Evolutionary conservation across 768 basidiomycete genomes (phyloP).

Genomic region (Tulasnella sp.): DNA sequence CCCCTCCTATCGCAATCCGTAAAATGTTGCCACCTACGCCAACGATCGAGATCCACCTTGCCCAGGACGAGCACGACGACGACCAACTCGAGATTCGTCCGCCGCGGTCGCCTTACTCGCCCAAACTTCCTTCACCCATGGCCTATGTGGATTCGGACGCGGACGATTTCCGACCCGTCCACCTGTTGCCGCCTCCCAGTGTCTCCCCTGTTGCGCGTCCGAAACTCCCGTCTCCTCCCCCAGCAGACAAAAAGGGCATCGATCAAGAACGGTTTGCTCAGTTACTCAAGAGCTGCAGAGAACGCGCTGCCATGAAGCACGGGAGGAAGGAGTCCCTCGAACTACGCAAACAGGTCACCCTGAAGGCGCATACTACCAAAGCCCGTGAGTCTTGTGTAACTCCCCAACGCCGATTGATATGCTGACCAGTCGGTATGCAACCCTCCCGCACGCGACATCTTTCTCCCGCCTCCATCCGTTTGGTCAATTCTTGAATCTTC

Average conservation of each 20-base stretch:
- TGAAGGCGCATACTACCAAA: slow-evolving; percentile 60
- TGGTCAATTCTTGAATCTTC: too few relatives aligned
- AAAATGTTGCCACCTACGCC: slow-evolving; percentile 7
- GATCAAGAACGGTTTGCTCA: slow-evolving; percentile 50
- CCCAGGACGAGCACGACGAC: slow-evolving; percentile 6
- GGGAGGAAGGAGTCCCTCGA: slow-evolving; percentile 28
- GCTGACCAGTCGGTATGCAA: background rate
- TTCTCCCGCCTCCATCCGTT: background rate
- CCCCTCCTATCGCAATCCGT: background rate
- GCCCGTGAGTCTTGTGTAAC: slow-evolving; percentile 48
- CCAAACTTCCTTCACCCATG: slow-evolving; percentile 21
- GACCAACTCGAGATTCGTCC: slow-evolving; percentile 3
- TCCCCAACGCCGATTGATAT: background rate
- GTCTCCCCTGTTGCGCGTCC: slow-evolving; percentile 29
- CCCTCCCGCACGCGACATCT: background rate
- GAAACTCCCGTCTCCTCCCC: slow-evolving; percentile 40
- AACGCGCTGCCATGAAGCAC: slow-evolving; percentile 31
- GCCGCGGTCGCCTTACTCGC: slow-evolving; percentile 1
- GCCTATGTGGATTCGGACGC: slow-evolving; percentile 44
- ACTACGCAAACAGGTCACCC: slow-evolving; percentile 60
- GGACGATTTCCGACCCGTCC: slow-evolving; percentile 26
- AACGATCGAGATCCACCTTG: slow-evolving; percentile 15
- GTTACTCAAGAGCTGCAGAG: slow-evolving; percentile 48
- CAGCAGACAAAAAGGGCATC: slow-evolving; percentile 38
- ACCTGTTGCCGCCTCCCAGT: slow-evolving; percentile 35